A percentile compares a stretch with the other conserved stretches of the same genome.
Evolutionary conservation across 2,329 filamentous ascomycete species (phyloP).

Genomic region (Sphaceloma murrayae): DNA sequence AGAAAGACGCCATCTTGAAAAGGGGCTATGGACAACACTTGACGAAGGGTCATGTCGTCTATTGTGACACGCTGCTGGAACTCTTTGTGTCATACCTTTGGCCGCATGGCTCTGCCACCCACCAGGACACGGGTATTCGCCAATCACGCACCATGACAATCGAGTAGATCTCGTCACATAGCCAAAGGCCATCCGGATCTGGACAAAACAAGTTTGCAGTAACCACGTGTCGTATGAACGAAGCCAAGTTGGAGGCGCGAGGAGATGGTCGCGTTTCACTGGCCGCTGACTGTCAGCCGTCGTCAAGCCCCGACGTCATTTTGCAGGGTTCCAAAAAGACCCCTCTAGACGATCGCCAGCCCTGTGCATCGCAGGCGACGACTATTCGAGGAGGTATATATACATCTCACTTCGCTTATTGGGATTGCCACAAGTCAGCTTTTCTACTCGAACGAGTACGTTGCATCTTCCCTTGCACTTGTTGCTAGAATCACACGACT

Average conservation of each 20-base stretch:
- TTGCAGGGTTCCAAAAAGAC: constrained; percentile 1
- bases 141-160: background rate
- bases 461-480: too few relatives aligned
- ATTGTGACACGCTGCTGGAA: too few relatives aligned
- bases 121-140: too few relatives aligned
- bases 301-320: constrained; percentile 14
- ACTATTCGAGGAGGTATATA: constrained; percentile 6
- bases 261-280: background rate
- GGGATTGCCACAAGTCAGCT: too few relatives aligned
- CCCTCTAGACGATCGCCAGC: constrained; percentile 6
- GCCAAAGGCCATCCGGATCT: background rate
- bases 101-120: too few relatives aligned
- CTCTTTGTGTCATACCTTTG: too few relatives aligned
- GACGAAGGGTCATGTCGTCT: too few relatives aligned
- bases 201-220: background rate
- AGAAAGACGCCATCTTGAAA: too few relatives aligned
- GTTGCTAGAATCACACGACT: too few relatives aligned
- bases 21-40: too few relatives aligned
- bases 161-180: too few relatives aligned
- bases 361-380: background rate
- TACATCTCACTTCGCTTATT: too few relatives aligned
- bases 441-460: background rate
- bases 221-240: constrained; percentile 11
- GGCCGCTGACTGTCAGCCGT: background rate
- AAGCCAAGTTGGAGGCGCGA: constrained; percentile 8